Percentiles rank a stretch among this genome's conserved stretches.
Evolutionary conservation across 2,329 filamentous ascomycete genomes (phyloP).

Genomic region (Colletotrichum salicis): DNA sequence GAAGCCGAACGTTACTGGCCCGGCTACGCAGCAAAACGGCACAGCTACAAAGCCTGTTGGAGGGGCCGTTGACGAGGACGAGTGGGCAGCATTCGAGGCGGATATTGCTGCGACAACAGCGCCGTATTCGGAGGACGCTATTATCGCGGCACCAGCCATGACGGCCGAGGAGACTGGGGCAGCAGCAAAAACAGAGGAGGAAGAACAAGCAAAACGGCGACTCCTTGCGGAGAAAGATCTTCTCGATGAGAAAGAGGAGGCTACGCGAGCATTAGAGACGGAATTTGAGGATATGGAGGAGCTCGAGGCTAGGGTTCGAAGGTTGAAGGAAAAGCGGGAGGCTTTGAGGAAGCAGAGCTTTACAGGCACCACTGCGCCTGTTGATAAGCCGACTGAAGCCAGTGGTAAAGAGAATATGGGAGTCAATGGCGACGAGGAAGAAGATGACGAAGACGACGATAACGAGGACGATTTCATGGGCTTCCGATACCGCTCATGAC

Average conservation of each 20-base stretch:
- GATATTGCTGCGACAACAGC: constrained; percentile 70
- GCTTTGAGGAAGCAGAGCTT: constrained; percentile 62
- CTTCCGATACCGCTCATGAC: constrained; percentile 59
- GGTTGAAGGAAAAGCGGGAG: constrained; percentile 77
- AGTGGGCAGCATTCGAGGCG: constrained; percentile 89
- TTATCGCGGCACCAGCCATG: constrained; percentile 76
- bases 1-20: constrained; percentile 19
- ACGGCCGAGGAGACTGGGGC: constrained; percentile 71
- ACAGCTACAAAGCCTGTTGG: constrained; percentile 35
- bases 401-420: constrained; percentile 44
- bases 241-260: constrained; percentile 80
- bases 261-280: constrained; percentile 75
- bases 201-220: constrained; percentile 62
- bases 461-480: constrained; percentile 68
- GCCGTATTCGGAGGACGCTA: constrained; percentile 58
- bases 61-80: constrained; percentile 71
- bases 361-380: constrained; percentile 39
- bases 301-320: constrained; percentile 76
- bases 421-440: constrained; percentile 44
- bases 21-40: constrained; percentile 30
- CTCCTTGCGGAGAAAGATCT: constrained; percentile 65
- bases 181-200: constrained; percentile 61
- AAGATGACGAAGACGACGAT: constrained; percentile 56
- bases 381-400: constrained; percentile 29
- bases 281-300: constrained; percentile 88